A percentile compares a stretch with the other conserved stretches of the same genome.
Conservation (phyloP, 495 filamentous ascomycete genomes). For the Tricharina praecox region DNA sequence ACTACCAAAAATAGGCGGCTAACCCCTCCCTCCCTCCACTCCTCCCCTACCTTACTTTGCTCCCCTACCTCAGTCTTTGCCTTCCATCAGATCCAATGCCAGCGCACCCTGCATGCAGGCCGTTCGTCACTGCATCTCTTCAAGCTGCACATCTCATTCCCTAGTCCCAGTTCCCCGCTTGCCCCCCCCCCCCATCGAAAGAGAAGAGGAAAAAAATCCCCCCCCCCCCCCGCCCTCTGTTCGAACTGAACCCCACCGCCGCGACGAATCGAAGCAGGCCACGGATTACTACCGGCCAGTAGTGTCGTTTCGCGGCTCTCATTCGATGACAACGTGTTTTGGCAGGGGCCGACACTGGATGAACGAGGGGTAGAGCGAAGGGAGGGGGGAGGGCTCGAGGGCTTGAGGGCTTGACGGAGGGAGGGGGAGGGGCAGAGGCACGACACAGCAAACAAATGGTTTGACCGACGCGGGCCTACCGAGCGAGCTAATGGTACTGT, state of each 20-base stretch:
- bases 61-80: no score
- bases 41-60: background rate
- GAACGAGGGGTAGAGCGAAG: background rate
- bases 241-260: slow-evolving; percentile 4
- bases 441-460: slow-evolving; percentile 5
- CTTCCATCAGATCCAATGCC: slow-evolving; percentile 8
- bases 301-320: slow-evolving; percentile 6
- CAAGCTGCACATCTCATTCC: slow-evolving; percentile 9
- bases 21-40: slow-evolving; percentile 1
- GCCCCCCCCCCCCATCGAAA: slow-evolving; percentile 4
- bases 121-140: slow-evolving; percentile 8
- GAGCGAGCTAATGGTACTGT: no score
- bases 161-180: slow-evolving; percentile 3
- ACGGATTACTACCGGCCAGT: slow-evolving; percentile 7
- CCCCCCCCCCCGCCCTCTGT: slow-evolving; percentile 5
- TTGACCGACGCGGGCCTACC: no score
- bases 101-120: slow-evolving; percentile 9
- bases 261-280: slow-evolving; percentile 8
- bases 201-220: no score
- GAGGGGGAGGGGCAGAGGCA: background rate
- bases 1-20: slow-evolving; percentile 5
- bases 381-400: background rate
- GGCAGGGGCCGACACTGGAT: background rate
- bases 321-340: slow-evolving; percentile 4
- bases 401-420: background rate